Conservation (phyloP, 345 rosid species). For the Jatropha curcas region DNA sequence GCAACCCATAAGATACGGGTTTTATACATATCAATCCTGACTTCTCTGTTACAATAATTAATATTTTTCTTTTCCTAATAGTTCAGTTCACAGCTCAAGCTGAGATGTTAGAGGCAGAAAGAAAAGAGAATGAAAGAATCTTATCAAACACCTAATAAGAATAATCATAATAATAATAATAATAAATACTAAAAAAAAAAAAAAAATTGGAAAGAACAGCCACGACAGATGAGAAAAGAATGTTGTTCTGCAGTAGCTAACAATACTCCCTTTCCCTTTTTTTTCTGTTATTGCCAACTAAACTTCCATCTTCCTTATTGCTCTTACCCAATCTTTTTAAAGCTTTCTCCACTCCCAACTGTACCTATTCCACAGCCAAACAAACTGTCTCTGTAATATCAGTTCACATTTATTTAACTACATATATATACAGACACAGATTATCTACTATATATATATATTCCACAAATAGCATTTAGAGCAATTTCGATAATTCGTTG, state of each 20-base stretch:
- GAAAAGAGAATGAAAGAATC: conserved; percentile 46
- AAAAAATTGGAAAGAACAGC: conserved; percentile 28
- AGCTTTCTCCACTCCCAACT: conserved; percentile 35
- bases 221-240: conserved; percentile 49
- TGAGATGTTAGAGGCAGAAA: conserved; percentile 34
- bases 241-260: conserved; percentile 53
- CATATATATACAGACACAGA: no score
- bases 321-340: conserved; percentile 33
- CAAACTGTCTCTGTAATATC: conserved; percentile 61
- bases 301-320: background rate
- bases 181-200: background rate
- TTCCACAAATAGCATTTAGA: background rate
- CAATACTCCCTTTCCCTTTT: conserved; percentile 21
- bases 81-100: conserved; percentile 40
- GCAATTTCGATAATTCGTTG: background rate
- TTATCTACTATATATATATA: background rate
- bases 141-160: conserved; percentile 35
- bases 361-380: conserved; percentile 65
- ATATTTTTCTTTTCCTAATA: background rate
- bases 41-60: conserved; percentile 12
- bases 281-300: conserved; percentile 29
- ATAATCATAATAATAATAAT: conserved; percentile 19
- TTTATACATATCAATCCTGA: background rate
- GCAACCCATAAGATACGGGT: conserved; percentile 20
- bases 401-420: conserved; percentile 28